Percentiles rank a stretch among this genome's conserved stretches.
These are phyloP conservation scores for Trypanosoma mega DNA, from an alignment of 208 protist genomes.

Conservation along the genomic window DNA sequence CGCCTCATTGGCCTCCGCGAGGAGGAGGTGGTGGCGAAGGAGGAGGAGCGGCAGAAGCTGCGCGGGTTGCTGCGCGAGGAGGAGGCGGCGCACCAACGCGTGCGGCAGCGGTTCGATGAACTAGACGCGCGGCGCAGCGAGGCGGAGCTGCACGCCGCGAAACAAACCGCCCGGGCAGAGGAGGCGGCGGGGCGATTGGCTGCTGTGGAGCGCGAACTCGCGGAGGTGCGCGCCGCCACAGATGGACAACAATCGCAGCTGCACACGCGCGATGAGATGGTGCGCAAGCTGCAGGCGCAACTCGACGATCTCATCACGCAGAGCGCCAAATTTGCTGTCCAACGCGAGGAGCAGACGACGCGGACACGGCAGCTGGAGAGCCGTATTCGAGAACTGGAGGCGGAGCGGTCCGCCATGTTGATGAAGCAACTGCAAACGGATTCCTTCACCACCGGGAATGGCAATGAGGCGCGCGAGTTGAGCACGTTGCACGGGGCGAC, in stretches of 20 bases:
- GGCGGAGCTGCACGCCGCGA: conserved; percentile 12
- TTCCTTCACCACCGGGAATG: too few relatives aligned
- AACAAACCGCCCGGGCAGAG: not conserved
- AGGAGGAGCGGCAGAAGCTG: conserved; percentile 36
- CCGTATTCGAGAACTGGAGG: conserved; percentile 21
- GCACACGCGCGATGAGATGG: conserved; percentile 3
- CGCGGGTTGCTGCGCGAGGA: conserved; percentile 30
- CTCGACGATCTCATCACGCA: conserved; percentile 19
- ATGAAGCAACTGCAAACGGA: conserved; percentile 3
- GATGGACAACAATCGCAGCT: conserved; percentile 3
- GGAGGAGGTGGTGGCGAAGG: conserved; percentile 27
- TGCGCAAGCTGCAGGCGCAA: conserved; percentile 15
- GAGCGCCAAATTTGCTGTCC: conserved; percentile 16
- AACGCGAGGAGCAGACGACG: conserved; percentile 17
- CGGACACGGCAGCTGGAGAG: conserved; percentile 10
- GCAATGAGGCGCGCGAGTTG: too few relatives aligned
- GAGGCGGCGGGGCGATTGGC: not conserved
- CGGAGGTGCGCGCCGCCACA: not conserved
- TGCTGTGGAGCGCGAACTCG: conserved; percentile 12
- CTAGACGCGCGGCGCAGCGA: conserved; percentile 2
- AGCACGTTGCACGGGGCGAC: too few relatives aligned
- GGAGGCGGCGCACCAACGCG: conserved; percentile 29
- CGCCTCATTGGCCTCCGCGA: conserved; percentile 29
- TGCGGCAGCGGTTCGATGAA: conserved; percentile 22
- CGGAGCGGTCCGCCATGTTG: not conserved